Percentiles rank a stretch among this genome's conserved stretches.
These are phyloP conservation scores for Xylaria multiplex DNA, from an alignment of 2,329 filamentous ascomycete species.

Conservation along the genomic window DNA sequence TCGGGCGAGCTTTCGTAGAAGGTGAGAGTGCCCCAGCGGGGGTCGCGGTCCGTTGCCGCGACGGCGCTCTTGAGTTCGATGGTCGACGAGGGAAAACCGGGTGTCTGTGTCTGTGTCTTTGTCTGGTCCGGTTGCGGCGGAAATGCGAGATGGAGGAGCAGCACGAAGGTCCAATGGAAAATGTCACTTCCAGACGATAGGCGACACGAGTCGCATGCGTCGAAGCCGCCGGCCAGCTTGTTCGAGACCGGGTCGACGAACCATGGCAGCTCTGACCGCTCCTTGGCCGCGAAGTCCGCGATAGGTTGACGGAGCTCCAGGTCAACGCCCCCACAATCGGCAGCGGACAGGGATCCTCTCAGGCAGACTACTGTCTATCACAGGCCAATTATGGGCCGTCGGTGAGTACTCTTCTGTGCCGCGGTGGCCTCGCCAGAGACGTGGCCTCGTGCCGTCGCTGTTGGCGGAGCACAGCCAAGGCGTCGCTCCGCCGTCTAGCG, in stretches of 20 bases:
- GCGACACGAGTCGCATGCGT: constrained; percentile 61
- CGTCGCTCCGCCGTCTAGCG: constrained; percentile 62
- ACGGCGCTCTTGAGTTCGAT: constrained; percentile 52
- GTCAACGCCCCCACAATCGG: constrained; percentile 58
- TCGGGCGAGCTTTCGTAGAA: constrained; percentile 56
- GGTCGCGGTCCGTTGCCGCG: constrained; percentile 45
- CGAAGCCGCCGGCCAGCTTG: constrained; percentile 54
- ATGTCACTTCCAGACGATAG: constrained; percentile 55
- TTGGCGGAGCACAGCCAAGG: constrained; percentile 56
- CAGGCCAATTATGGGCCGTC: constrained; percentile 44
- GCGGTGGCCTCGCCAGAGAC: constrained; percentile 44
- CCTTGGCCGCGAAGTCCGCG: constrained; percentile 43
- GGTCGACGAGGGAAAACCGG: constrained; percentile 47
- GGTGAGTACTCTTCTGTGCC: constrained; percentile 46
- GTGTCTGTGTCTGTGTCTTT: not conserved
- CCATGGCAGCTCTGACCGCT: constrained; percentile 51
- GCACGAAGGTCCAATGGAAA: constrained; percentile 57
- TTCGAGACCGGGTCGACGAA: constrained; percentile 56
- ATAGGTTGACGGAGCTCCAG: constrained; percentile 51
- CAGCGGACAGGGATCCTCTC: constrained; percentile 54
- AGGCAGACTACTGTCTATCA: constrained; percentile 19
- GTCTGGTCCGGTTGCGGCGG: constrained; percentile 11
- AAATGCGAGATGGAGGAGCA: constrained; percentile 54
- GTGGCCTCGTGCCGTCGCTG: constrained; percentile 41
- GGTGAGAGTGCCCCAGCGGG: constrained; percentile 55